phyloP scores from a whole-genome alignment of 2,329 filamentous ascomycete species.

The Microdochium nivale region DNA sequence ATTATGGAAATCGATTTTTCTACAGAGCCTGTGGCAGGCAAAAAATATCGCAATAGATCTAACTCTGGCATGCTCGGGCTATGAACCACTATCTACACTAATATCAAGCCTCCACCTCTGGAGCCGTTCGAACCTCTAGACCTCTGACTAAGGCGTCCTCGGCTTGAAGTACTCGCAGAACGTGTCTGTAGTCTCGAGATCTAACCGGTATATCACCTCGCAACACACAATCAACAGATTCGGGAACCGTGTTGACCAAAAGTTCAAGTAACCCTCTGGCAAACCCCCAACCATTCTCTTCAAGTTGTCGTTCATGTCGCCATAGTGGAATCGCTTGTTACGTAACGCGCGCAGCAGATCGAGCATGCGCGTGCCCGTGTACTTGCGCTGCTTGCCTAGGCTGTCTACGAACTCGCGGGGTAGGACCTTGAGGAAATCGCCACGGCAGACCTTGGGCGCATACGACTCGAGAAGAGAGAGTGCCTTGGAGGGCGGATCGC shows the following conservation, averaged over 20 bases:
- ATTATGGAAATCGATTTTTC: too few species aligned
- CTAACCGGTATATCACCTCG: conserved; percentile 59
- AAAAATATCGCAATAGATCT: too few species aligned
- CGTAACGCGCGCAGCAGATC: conserved; percentile 82
- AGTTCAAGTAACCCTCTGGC: conserved; percentile 73
- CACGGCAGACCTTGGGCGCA: conserved; percentile 45
- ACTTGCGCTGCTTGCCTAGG: conserved; percentile 89
- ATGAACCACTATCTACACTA: too few species aligned
- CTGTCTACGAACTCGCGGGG: conserved; percentile 80
- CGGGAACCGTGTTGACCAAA: conserved; percentile 77
- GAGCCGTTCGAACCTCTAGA: too few species aligned
- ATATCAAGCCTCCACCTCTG: too few species aligned
- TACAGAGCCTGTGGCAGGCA: too few species aligned
- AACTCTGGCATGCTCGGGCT: too few species aligned
- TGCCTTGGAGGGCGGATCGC: conserved; percentile 67
- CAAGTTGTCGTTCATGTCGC: conserved; percentile 81
- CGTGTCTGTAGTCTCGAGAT: conserved; percentile 52
- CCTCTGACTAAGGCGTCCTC: conserved; percentile 15
- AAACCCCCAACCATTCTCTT: conserved; percentile 61
- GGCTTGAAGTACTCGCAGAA: conserved; percentile 60
- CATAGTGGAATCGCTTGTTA: conserved; percentile 97
- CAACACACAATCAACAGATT: conserved; percentile 72
- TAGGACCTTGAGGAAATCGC: conserved; percentile 71
- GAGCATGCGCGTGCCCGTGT: conserved; percentile 73
- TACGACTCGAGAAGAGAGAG: conserved; percentile 51